phyloP scores from a whole-genome alignment of 108 stramenopile species.

The Craspedostauros australis region DNA sequence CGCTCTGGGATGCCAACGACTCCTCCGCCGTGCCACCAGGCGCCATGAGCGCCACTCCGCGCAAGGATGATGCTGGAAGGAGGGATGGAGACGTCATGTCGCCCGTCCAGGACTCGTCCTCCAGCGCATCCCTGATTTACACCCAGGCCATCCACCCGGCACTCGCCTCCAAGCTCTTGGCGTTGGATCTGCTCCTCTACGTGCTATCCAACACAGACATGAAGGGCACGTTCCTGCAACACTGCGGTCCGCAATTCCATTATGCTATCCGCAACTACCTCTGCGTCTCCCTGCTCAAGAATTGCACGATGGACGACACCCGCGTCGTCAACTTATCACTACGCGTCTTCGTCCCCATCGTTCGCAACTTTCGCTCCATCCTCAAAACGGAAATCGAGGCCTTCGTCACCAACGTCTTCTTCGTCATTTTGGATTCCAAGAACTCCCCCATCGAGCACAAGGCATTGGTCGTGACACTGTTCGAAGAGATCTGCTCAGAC shows the following conservation, averaged over 20 bases:
- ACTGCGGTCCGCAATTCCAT: conserved; percentile 78
- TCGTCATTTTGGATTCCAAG: conserved; percentile 90
- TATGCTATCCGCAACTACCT: conserved; percentile 89
- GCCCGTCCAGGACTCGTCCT: too few relatives aligned
- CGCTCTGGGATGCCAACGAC: conserved; percentile 23
- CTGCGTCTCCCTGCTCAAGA: conserved; percentile 89
- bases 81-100: too few relatives aligned
- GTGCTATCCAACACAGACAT: conserved; percentile 73
- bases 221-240: conserved; percentile 50
- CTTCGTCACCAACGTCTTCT: conserved; percentile 97
- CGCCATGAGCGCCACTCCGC: too few relatives aligned
- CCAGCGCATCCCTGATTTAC: too few relatives aligned
- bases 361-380: conserved; percentile 84
- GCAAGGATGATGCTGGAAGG: too few relatives aligned
- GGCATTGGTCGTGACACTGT: conserved; percentile 84
- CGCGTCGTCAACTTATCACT: conserved; percentile 87
- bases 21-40: neutral
- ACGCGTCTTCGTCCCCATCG: conserved; percentile 88
- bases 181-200: conserved; percentile 90
- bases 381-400: conserved; percentile 94
- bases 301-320: conserved; percentile 83
- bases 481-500: conserved; percentile 87
- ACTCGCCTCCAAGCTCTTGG: conserved; percentile 83
- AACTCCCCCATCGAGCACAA: conserved; percentile 94
- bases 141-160: conserved; percentile 56